phyloP scores from a whole-genome alignment of 495 filamentous ascomycete genomes.

The Podospora conica region DNA sequence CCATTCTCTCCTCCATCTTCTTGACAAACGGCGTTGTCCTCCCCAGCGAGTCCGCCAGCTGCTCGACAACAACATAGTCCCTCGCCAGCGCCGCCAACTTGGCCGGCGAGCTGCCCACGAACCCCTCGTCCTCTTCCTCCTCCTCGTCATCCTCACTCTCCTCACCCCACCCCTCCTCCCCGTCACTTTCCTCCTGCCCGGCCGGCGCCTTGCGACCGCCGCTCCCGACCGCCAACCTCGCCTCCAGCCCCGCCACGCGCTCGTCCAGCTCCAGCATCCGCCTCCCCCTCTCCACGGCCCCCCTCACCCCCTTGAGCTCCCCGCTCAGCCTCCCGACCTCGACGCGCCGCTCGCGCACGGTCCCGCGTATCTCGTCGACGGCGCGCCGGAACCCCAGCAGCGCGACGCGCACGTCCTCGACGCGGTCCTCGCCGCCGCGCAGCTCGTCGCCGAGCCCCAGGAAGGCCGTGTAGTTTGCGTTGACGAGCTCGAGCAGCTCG shows the following conservation, averaged over 20 bases:
- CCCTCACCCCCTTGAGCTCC: slow-evolving; percentile 36
- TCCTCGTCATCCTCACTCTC: slow-evolving; percentile 24
- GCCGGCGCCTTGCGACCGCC: slow-evolving; percentile 16
- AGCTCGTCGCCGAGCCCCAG: slow-evolving; percentile 74
- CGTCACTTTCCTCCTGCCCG: slow-evolving; percentile 31
- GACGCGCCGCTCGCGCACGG: slow-evolving; percentile 42
- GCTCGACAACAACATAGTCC: slow-evolving; percentile 37
- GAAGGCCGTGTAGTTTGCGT: slow-evolving; percentile 88
- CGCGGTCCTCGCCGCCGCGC: slow-evolving; percentile 80
- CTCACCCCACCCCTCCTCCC: slow-evolving; percentile 20
- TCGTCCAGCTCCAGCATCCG: slow-evolving; percentile 65
- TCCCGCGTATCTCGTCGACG: slow-evolving; percentile 49
- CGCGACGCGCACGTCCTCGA: slow-evolving; percentile 86
- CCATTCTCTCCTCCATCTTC: slow-evolving; percentile 51
- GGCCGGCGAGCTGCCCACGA: slow-evolving; percentile 35
- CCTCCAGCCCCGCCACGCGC: slow-evolving; percentile 68
- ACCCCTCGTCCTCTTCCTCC: slow-evolving; percentile 18
- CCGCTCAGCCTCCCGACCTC: slow-evolving; percentile 37
- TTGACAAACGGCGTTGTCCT: slow-evolving; percentile 37
- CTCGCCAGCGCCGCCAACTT: slow-evolving; percentile 40
- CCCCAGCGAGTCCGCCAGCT: slow-evolving; percentile 39
- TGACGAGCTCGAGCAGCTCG: slow-evolving; percentile 89
- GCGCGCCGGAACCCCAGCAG: slow-evolving; percentile 78
- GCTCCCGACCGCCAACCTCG: slow-evolving; percentile 47
- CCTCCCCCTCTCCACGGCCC: slow-evolving; percentile 51